Evolutionary conservation across 1,284 basidiomycete genomes (phyloP).

Genomic region (Apiotrichum domesticum): DNA sequence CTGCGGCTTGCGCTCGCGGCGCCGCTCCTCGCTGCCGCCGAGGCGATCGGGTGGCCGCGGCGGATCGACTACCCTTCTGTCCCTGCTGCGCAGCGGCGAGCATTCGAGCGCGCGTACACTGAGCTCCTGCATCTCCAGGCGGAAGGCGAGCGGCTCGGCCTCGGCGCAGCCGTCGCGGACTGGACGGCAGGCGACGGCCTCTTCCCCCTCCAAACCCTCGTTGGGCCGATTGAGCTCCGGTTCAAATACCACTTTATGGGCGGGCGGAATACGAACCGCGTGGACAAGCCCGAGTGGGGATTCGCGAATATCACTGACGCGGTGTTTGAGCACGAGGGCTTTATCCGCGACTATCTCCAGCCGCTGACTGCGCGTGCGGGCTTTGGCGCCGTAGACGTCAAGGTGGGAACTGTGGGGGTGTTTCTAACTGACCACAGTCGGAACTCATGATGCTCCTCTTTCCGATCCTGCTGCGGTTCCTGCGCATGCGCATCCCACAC

Average conservation of each 20-base stretch:
- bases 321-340: slow-evolving; percentile 68
- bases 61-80: slow-evolving; percentile 60
- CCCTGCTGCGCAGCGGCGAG: slow-evolving; percentile 52
- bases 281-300: slow-evolving; percentile 99
- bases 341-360: slow-evolving; percentile 72
- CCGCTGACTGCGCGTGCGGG: slow-evolving; percentile 60
- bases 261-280: slow-evolving; percentile 73
- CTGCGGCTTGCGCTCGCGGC: slow-evolving; percentile 62
- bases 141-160: slow-evolving; percentile 47
- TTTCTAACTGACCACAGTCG: slow-evolving; percentile 50
- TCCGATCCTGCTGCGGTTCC: slow-evolving; percentile 63
- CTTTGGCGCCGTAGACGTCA: slow-evolving; percentile 62
- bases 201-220: slow-evolving; percentile 76
- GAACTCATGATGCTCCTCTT: slow-evolving; percentile 71
- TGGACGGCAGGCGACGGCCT: slow-evolving; percentile 50
- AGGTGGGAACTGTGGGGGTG: slow-evolving; percentile 52
- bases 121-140: slow-evolving; percentile 70
- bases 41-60: slow-evolving; percentile 71
- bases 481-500: slow-evolving; percentile 65
- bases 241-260: slow-evolving; percentile 97
- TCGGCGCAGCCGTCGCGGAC: slow-evolving; percentile 1
- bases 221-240: slow-evolving; percentile 73
- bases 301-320: slow-evolving; percentile 83
- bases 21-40: slow-evolving; percentile 58
- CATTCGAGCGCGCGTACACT: slow-evolving; percentile 67